Evolutionary conservation across 495 filamentous ascomycete species (phyloP).

Genomic region (Penicillium roqueforti): DNA sequence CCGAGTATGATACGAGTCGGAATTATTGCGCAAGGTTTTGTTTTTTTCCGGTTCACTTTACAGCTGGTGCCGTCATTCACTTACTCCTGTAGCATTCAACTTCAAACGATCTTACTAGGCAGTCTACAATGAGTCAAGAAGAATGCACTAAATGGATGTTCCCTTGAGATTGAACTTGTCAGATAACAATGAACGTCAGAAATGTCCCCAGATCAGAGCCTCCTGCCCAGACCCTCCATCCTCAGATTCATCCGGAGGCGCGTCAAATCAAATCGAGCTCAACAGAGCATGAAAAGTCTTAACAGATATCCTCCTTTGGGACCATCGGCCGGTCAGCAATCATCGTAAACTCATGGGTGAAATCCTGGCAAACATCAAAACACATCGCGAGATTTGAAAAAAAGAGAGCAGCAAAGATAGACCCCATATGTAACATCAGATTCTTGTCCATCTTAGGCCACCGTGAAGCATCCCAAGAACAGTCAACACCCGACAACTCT

Average conservation of each 20-base stretch:
- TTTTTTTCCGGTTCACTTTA: background rate
- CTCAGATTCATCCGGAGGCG: background rate
- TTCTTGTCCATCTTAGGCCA: background rate
- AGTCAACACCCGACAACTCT: background rate
- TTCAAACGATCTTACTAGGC: background rate
- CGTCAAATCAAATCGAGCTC: background rate
- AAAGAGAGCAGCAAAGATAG: background rate
- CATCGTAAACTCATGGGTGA: background rate
- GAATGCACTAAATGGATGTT: background rate
- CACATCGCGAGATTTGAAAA: background rate
- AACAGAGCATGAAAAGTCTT: background rate
- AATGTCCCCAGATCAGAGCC: background rate
- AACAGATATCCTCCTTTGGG: background rate
- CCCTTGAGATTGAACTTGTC: background rate
- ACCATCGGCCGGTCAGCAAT: background rate
- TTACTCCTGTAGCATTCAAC: too few species aligned
- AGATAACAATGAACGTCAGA: background rate
- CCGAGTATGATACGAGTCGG: constrained; percentile 2
- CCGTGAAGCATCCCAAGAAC: constrained; percentile 3
- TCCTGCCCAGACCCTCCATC: constrained; percentile 4
- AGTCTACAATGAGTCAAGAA: background rate
- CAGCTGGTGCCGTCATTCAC: background rate
- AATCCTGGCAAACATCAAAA: background rate
- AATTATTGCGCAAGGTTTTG: background rate
- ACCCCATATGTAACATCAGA: background rate